phyloP scores from a whole-genome alignment of 2,329 filamentous ascomycete species.

The Fusarium camptoceras region DNA sequence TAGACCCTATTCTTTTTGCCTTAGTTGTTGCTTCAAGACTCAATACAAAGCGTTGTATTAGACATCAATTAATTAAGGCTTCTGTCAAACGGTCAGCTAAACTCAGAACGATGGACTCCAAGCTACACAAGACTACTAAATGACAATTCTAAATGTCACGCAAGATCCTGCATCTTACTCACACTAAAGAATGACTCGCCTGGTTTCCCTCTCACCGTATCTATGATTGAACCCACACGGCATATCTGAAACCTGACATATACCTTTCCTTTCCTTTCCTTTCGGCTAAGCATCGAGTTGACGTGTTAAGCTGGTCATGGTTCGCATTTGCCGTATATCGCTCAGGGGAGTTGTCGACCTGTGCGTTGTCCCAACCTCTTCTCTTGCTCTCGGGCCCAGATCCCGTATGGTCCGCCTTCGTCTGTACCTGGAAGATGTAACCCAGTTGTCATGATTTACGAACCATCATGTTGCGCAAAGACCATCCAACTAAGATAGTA shows the following conservation, averaged over 20 bases:
- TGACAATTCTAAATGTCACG: not conserved
- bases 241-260: conserved; percentile 1
- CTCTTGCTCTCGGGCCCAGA: conserved; percentile 17
- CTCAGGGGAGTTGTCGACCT: conserved; percentile 6
- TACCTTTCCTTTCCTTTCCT: not conserved
- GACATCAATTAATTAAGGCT: not conserved
- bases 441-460: conserved; percentile 10
- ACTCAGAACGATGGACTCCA: not conserved
- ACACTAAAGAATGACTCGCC: conserved; percentile 9
- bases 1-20: not conserved
- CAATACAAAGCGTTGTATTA: conserved; percentile 14
- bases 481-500: not conserved
- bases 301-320: not conserved
- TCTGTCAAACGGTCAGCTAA: not conserved
- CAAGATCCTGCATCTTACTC: not conserved
- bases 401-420: conserved; percentile 16
- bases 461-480: not conserved
- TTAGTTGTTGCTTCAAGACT: not conserved
- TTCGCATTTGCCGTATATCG: conserved; percentile 11
- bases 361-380: conserved; percentile 16
- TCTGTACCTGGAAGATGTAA: conserved; percentile 16
- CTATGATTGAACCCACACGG: conserved; percentile 22
- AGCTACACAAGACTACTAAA: not conserved
- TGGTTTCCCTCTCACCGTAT: conserved; percentile 22
- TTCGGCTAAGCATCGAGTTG: conserved; percentile 17